Percentiles rank a stretch among this genome's conserved stretches.
These are phyloP conservation scores for Pneumocystis sp. DNA, from an alignment of 1,139 yeast genomes.

Conservation along the genomic window DNA sequence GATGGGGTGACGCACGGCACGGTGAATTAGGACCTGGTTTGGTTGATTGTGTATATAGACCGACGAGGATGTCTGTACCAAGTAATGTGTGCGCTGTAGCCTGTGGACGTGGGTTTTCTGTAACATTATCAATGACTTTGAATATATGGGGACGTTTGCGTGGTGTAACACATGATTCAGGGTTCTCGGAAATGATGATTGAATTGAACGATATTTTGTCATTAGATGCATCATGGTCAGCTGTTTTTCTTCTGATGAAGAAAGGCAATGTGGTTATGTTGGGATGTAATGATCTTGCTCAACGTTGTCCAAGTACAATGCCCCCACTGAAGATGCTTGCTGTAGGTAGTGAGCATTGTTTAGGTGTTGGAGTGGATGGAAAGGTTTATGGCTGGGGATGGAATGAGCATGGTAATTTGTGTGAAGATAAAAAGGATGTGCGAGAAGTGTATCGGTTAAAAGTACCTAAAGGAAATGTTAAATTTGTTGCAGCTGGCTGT, in stretches of 20 bases:
- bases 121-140: neutral
- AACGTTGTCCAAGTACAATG: conserved; percentile 29
- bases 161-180: neutral
- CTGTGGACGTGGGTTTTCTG: neutral
- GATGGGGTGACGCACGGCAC: conserved; percentile 74
- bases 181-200: neutral
- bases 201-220: neutral
- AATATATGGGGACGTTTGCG: neutral
- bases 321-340: conserved; percentile 20
- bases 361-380: conserved; percentile 27
- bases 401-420: conserved; percentile 99
- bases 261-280: conserved; percentile 29
- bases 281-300: conserved; percentile 73
- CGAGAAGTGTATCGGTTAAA: neutral
- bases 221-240: conserved; percentile 50
- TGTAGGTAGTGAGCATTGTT: conserved; percentile 82
- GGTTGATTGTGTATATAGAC: neutral
- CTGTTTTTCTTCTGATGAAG: conserved; percentile 36
- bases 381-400: conserved; percentile 76
- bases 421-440: conserved; percentile 23
- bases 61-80: neutral
- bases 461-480: neutral
- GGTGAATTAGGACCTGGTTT: conserved; percentile 41
- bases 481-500: conserved; percentile 7
- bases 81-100: neutral